A percentile compares a stretch with the other conserved stretches of the same genome.
Conservation (phyloP, 371 early-diverging fungal species). For the Mortierella sp. region DNA sequence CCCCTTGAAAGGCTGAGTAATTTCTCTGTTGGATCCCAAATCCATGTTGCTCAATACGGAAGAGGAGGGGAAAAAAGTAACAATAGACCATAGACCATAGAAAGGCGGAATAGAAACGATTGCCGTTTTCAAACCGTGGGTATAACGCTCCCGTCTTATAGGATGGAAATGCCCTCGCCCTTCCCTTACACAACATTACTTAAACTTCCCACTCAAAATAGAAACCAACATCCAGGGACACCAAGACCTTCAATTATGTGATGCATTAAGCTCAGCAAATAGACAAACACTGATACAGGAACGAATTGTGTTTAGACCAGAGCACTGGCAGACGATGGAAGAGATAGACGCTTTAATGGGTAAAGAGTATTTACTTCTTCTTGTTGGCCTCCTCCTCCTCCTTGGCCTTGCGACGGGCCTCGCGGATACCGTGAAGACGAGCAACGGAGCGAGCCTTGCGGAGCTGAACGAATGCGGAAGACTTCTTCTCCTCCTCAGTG, state of each 20-base stretch:
- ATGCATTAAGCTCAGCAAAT: background rate
- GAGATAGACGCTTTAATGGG: slow-evolving; percentile 19
- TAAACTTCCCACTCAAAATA: too few species aligned
- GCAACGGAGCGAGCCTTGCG: slow-evolving; percentile 90
- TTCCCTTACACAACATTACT: too few species aligned
- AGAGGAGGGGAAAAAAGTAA: too few species aligned
- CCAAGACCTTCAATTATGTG: background rate
- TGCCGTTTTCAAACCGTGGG: too few species aligned
- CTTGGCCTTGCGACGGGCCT: slow-evolving; percentile 81
- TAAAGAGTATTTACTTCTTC: slow-evolving; percentile 65
- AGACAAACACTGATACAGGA: background rate
- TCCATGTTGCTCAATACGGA: too few species aligned
- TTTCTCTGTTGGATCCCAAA: too few species aligned
- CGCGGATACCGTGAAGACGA: slow-evolving; percentile 87
- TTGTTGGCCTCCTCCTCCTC: slow-evolving; percentile 91
- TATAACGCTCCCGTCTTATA: too few species aligned
- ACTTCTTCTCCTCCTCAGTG: slow-evolving; percentile 86
- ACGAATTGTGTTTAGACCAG: slow-evolving; percentile 13
- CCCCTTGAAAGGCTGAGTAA: too few species aligned
- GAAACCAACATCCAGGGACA: too few species aligned
- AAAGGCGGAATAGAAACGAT: too few species aligned
- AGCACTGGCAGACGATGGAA: slow-evolving; percentile 22
- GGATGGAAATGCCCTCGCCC: too few species aligned
- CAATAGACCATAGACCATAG: too few species aligned
- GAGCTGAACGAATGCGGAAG: slow-evolving; percentile 85